A percentile compares a stretch with the other conserved stretches of the same genome.
Evolutionary conservation across 148 eudicot species (phyloP).

Genomic region (Chenopodium berlandieri): DNA sequence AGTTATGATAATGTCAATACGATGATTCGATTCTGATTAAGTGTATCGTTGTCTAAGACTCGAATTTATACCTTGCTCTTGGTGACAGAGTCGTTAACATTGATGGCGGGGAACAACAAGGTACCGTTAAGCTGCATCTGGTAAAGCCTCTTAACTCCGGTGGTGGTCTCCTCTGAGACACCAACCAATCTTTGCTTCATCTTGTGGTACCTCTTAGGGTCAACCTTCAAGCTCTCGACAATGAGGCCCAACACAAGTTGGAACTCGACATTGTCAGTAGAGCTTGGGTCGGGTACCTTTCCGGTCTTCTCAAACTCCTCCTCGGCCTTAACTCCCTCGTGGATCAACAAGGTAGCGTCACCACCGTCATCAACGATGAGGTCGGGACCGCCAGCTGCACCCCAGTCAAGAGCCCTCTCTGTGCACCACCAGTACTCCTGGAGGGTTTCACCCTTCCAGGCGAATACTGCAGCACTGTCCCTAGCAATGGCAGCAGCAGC

Average conservation of each 20-base stretch:
- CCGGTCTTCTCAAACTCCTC: slow-evolving; percentile 68
- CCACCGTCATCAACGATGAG: slow-evolving; percentile 96
- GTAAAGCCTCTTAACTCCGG: slow-evolving; percentile 98
- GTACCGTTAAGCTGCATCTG: slow-evolving; percentile 84
- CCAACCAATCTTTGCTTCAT: slow-evolving; percentile 88
- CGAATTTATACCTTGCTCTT: slow-evolving; percentile 81
- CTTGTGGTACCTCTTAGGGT: slow-evolving; percentile 77
- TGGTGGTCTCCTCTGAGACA: slow-evolving; percentile 97
- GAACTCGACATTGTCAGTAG: slow-evolving; percentile 81
- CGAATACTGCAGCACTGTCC: slow-evolving; percentile 91
- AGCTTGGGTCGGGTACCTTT: slow-evolving; percentile 64
- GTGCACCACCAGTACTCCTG: slow-evolving; percentile 99
- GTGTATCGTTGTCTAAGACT: neutral
- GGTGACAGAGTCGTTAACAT: slow-evolving; percentile 96
- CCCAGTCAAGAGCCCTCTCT: slow-evolving; percentile 97
- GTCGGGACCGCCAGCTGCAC: slow-evolving; percentile 87
- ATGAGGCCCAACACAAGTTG: slow-evolving; percentile 78
- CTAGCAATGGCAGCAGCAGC: slow-evolving; percentile 95
- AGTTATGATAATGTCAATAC: too few relatives aligned
- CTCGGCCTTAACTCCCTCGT: slow-evolving; percentile 98
- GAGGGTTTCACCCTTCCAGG: slow-evolving; percentile 98
- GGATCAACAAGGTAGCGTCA: slow-evolving; percentile 84
- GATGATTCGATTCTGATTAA: too few relatives aligned
- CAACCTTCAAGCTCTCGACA: slow-evolving; percentile 66
- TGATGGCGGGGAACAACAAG: slow-evolving; percentile 91